These are phyloP conservation scores for Aspergillus tubingensis DNA, from an alignment of 2,329 filamentous ascomycete genomes.

Conservation along the genomic window DNA sequence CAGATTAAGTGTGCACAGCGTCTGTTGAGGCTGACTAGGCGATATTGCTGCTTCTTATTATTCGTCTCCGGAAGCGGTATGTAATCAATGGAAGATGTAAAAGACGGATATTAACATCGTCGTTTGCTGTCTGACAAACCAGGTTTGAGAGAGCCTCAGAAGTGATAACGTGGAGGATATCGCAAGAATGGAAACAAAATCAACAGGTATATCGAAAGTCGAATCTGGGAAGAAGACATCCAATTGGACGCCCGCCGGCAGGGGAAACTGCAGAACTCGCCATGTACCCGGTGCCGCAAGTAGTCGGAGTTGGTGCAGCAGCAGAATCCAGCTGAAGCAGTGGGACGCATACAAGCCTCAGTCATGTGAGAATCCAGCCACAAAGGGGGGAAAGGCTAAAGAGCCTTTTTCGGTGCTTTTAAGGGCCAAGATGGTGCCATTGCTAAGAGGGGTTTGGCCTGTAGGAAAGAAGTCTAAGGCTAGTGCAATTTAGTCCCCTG, in stretches of 20 bases:
- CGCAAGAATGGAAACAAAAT: not conserved
- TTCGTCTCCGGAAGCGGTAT: not conserved
- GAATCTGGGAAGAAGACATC: slow-evolving; percentile 2
- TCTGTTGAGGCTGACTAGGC: not conserved
- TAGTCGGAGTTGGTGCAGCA: slow-evolving; percentile 6
- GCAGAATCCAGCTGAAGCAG: slow-evolving; percentile 10
- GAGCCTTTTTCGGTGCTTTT: not conserved
- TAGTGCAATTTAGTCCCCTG: slow-evolving; percentile 4
- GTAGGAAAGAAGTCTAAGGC: not conserved
- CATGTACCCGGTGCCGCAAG: slow-evolving; percentile 4
- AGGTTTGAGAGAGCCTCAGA: not conserved
- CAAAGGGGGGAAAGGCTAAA: not conserved
- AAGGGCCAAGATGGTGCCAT: not conserved
- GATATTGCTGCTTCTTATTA: not conserved
- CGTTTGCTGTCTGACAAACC: not conserved
- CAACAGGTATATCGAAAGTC: slow-evolving; percentile 1
- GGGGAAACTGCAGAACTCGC: slow-evolving; percentile 8
- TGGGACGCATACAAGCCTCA: slow-evolving; percentile 14
- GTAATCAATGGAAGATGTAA: not conserved
- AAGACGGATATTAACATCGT: not conserved
- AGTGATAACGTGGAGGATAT: not conserved
- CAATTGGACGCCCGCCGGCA: slow-evolving; percentile 11
- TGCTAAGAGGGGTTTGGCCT: not conserved
- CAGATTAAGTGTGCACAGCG: not conserved
- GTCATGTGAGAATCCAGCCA: slow-evolving; percentile 15